These are phyloP conservation scores for Cryptococcus floricola DNA, from an alignment of 1,284 basidiomycete genomes.

Conservation along the genomic window DNA sequence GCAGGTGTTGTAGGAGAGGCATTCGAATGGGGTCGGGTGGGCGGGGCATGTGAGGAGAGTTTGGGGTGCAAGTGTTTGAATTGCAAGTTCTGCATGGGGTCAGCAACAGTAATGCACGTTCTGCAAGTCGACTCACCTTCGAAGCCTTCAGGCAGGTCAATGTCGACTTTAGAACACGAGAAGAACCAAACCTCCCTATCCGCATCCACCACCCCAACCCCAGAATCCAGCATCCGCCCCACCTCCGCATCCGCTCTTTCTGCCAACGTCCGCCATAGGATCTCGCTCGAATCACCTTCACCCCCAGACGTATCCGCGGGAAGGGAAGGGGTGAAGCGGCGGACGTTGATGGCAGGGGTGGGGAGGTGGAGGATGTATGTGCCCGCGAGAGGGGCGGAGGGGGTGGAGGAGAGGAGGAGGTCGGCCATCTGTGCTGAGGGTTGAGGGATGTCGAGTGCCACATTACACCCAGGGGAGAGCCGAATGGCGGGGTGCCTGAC, in stretches of 20 bases:
- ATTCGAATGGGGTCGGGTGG: slow-evolving; percentile 14
- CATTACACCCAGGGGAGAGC: too few species aligned
- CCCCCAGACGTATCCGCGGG: background rate
- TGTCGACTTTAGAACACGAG: background rate
- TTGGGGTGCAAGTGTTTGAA: slow-evolving; percentile 2
- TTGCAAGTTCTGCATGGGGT: background rate
- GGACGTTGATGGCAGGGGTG: background rate
- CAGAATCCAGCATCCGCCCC: too few species aligned
- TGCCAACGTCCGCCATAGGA: too few species aligned
- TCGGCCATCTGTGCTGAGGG: background rate
- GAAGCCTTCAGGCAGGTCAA: background rate
- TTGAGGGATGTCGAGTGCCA: background rate
- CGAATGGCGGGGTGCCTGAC: too few species aligned
- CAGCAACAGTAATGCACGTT: background rate
- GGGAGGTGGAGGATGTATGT: background rate
- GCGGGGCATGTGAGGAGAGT: slow-evolving; percentile 12
- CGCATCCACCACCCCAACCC: too few species aligned
- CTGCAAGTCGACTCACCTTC: slow-evolving; percentile 6
- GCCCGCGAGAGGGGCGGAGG: background rate
- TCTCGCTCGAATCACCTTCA: background rate
- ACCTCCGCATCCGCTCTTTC: too few species aligned
- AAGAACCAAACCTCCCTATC: too few species aligned
- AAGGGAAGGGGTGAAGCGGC: background rate
- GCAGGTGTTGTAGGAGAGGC: slow-evolving; percentile 13
- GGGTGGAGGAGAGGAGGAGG: background rate